Base-by-base conservation (phyloP, 139 green algal species). In the Volvox reticuliferus region DNA sequence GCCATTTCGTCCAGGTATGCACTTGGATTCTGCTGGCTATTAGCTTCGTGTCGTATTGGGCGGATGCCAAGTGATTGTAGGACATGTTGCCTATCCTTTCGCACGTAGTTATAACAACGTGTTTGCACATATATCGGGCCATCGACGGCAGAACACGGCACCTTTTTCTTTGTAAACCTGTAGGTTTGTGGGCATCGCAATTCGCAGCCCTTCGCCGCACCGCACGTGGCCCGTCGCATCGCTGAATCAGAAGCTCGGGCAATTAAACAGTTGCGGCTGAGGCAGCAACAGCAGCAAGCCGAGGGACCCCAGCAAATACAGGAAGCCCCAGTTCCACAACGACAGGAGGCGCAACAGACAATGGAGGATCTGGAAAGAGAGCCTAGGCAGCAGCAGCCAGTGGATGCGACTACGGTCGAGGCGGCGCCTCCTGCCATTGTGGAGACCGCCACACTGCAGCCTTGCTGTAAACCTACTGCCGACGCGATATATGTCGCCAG, bases 141-240 rank as follows among this genome's bases (percentile, higher is more conserved):
- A 55, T 55, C 44, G 44, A 55, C 44, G 44, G 44, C 44, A 55
- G 44, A 55, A 55, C 44, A 14, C 44, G 5, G 44, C 44, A 55
- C 44, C 44, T 55, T 55, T n/a, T 55, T 55, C 44, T 55, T 9
- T 55, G 9, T 55, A 9, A 9, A 55, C 12, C 62, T 22, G 14
- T 36, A 89, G 85, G 26, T 73, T 12, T 89, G 85, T 71, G 69
- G 69, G 16, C 85, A 89, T 37, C 69, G 85, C 44, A 89, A 89
- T 71, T 2, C 44, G 36, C 85, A 89, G 68, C 69, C 69, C 17
- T 89, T 89, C 19, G 28, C 69, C 0, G 37, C 24, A 28, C 67
- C 28, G 16, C 18, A 82, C 33, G 28, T 44, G 2, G 85, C 37
- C 0, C 69, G 28, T 3, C 69, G 82, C 35, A 71, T 73, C 0